A percentile compares a stretch with the other conserved stretches of the same genome.
phyloP scores from a whole-genome alignment of 148 eudicot species.

The Pouteria glomerata region DNA sequence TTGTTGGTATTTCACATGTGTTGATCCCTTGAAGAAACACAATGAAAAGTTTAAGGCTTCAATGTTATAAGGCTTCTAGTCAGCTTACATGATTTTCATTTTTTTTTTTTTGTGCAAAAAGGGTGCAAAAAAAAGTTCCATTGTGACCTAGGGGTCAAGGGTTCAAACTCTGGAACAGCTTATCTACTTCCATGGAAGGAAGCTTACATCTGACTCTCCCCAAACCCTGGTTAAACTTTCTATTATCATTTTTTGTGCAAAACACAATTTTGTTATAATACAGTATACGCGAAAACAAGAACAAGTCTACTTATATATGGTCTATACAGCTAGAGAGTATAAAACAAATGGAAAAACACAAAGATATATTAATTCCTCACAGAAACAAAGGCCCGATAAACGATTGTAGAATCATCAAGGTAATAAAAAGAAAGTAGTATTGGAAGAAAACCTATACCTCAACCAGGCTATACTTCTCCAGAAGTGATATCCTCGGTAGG shows the following conservation, averaged over 20 bases:
- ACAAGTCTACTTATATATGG: background rate
- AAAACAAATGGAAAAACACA: background rate
- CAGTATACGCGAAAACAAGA: slow-evolving; percentile 2
- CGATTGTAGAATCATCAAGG: slow-evolving; percentile 1
- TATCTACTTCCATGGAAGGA: too few species aligned
- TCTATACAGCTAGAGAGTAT: background rate
- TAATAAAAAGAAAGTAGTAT: background rate
- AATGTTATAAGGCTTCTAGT: background rate
- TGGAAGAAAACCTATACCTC: slow-evolving; percentile 48
- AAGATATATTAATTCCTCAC: background rate
- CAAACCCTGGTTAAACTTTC: too few species aligned
- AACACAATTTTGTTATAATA: background rate
- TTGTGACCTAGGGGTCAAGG: too few species aligned
- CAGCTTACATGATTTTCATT: background rate
- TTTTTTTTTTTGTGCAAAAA: background rate
- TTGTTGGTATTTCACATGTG: background rate
- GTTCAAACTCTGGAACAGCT: too few species aligned
- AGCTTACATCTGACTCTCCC: too few species aligned
- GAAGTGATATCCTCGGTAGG: slow-evolving; percentile 56
- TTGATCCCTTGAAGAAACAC: too few species aligned
- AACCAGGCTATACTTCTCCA: slow-evolving; percentile 66
- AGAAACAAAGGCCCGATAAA: background rate
- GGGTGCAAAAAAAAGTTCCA: too few species aligned
- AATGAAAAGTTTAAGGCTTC: background rate
- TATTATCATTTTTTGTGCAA: background rate